Conservation (phyloP, 129 eudicot genomes). For the Ambrosia artemisiifolia region DNA sequence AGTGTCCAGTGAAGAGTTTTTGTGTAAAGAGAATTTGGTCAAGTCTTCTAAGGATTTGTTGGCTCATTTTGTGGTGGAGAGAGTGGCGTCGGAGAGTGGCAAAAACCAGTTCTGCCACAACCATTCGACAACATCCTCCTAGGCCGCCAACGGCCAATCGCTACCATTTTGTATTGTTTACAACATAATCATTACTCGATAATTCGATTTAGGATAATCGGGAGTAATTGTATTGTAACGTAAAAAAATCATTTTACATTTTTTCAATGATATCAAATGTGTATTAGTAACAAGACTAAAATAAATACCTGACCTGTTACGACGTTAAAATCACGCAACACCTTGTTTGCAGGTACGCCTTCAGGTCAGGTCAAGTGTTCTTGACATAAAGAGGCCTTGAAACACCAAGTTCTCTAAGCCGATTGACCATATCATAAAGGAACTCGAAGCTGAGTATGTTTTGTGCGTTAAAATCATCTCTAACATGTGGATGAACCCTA, state of each 20-base stretch:
- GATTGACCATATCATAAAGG: conserved; percentile 63
- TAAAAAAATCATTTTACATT: background rate
- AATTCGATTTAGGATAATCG: background rate
- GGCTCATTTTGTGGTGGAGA: conserved; percentile 82
- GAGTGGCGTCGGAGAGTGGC: conserved; percentile 44
- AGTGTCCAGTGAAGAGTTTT: conserved; percentile 76
- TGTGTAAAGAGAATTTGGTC: conserved; percentile 87
- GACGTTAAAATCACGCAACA: conserved; percentile 20
- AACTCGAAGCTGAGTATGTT: conserved; percentile 68
- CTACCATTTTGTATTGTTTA: background rate
- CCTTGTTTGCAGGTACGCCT: conserved; percentile 22
- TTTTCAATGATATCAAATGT: background rate
- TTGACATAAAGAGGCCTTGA: conserved; percentile 66
- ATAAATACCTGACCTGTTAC: background rate
- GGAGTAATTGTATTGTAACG: conserved; percentile 2
- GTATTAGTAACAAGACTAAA: conserved; percentile 5
- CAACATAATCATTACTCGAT: background rate
- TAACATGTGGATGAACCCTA: conserved; percentile 65
- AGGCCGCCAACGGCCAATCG: background rate
- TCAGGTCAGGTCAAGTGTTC: conserved; percentile 9
- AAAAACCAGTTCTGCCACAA: conserved; percentile 52
- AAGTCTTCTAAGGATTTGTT: conserved; percentile 62
- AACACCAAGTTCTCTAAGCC: conserved; percentile 61
- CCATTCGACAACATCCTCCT: conserved; percentile 24
- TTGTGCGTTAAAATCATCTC: conserved; percentile 80